Evolutionary conservation across 805 yeast genomes (phyloP).

Genomic region (Ogataea allantospora): DNA sequence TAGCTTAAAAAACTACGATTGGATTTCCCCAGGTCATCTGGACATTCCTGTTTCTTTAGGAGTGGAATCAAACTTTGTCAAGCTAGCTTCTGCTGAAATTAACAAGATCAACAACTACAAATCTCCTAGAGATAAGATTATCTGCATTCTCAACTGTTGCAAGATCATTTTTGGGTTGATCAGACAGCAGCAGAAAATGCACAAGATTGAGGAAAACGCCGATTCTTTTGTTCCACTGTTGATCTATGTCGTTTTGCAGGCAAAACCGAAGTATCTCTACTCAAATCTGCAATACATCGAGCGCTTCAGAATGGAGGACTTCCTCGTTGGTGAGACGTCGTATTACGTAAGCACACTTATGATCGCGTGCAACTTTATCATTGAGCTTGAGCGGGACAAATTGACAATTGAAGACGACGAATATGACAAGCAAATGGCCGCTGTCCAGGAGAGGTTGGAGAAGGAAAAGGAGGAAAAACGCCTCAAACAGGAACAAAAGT

Average conservation of each 20-base stretch:
- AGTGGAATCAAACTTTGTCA: slow-evolving; percentile 52
- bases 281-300: slow-evolving; percentile 86
- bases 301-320: slow-evolving; percentile 71
- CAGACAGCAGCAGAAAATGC: slow-evolving; percentile 46
- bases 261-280: slow-evolving; percentile 60
- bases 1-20: slow-evolving; percentile 34
- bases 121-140: slow-evolving; percentile 92
- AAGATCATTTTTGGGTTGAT: slow-evolving; percentile 88
- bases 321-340: slow-evolving; percentile 83
- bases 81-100: slow-evolving; percentile 71
- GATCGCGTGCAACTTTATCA: slow-evolving; percentile 82
- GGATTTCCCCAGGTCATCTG: slow-evolving; percentile 73
- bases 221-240: slow-evolving; percentile 91
- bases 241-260: slow-evolving; percentile 72
- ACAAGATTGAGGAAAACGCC: slow-evolving; percentile 74
- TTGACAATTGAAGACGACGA: slow-evolving; percentile 63
- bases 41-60: slow-evolving; percentile 61
- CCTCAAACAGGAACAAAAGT: slow-evolving; percentile 12
- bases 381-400: slow-evolving; percentile 53
- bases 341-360: slow-evolving; percentile 88
- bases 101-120: slow-evolving; percentile 76
- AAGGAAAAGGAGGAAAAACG: slow-evolving; percentile 28
- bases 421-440: slow-evolving; percentile 48
- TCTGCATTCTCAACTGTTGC: slow-evolving; percentile 87
- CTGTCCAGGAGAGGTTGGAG: slow-evolving; percentile 40